Base-by-base conservation (phyloP, 495 filamentous ascomycete species). In the Annulohypoxylon bovei region DNA sequence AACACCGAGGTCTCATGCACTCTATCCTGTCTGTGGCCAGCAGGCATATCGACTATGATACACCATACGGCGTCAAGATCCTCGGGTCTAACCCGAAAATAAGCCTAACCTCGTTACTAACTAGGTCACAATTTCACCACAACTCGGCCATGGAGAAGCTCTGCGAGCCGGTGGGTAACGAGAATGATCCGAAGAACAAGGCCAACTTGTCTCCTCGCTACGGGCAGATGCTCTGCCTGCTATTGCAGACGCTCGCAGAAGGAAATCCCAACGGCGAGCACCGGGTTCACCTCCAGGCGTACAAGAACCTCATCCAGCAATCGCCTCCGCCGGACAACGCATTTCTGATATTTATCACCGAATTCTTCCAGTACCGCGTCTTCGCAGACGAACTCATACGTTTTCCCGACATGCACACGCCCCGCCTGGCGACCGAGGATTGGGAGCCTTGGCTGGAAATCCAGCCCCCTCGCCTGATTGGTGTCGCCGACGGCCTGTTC, bases 341-440 rank as follows among this genome's bases (percentile, higher is more conserved):
- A 28, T 93, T 94, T 74, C 81, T 88, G 16, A 88, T 89, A 66
- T 97, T 97, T 75, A 91, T 97, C 69, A 86, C 92, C 77, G 94
- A 97, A 78, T 96, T 97, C 83, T 96, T 97, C 81, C 90, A 93
- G 78, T 97, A 96, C 72, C 92, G 96, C 79, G 91, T 94, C 69
- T 89, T 92, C 62, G 91, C 90, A 27, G 92, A 92, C 74, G 90
- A 94, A 39, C 84, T 97, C 56, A 93, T 94, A 27, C 88, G 88
- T 35, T 82, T 90, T 18, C 87, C 89, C 72, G 84, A 82, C 65
- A 81, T 83, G 16, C 84, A 81, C 2, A 80, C 85, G 11, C 81
- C 84, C 9, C 70, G 71, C 1, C 79, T 90, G 9, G 82, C 82
- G 49, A 81, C 86, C 61, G 86, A 88, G 57, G 88, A 89, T 55